These are phyloP conservation scores for Trypanosoma mega DNA, from an alignment of 208 protist species.

Conservation along the genomic window DNA sequence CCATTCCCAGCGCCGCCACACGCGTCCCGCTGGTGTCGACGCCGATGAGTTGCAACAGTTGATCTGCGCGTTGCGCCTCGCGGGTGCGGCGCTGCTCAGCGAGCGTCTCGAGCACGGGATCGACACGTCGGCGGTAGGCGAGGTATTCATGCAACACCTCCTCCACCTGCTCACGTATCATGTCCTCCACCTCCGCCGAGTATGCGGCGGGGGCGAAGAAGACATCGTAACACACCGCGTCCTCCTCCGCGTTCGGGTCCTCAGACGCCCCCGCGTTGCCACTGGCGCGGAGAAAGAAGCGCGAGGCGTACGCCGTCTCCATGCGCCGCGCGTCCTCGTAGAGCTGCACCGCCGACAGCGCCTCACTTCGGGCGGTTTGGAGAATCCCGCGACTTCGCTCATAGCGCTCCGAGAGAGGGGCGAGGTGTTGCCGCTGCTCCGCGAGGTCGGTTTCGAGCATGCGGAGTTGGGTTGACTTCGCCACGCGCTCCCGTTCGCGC, in stretches of 20 bases:
- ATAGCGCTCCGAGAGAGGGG: slow-evolving; percentile 53
- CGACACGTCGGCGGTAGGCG: slow-evolving; percentile 60
- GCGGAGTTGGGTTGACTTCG: slow-evolving; percentile 52
- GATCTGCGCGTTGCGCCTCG: slow-evolving; percentile 41
- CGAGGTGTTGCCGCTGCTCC: slow-evolving; percentile 42
- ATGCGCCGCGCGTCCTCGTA: slow-evolving; percentile 60
- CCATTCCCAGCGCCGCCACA: not conserved
- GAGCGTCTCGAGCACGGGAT: slow-evolving; percentile 60
- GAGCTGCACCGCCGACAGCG: slow-evolving; percentile 33
- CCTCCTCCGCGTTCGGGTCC: not conserved
- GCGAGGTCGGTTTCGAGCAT: slow-evolving; percentile 59
- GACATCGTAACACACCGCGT: slow-evolving; percentile 29
- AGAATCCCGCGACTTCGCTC: slow-evolving; percentile 30
- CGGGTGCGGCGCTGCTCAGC: slow-evolving; percentile 45
- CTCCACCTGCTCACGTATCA: slow-evolving; percentile 71
- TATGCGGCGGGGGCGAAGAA: slow-evolving; percentile 60
- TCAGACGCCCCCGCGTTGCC: slow-evolving; percentile 3
- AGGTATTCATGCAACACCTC: slow-evolving; percentile 69
- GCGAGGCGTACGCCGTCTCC: slow-evolving; percentile 59
- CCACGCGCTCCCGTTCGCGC: slow-evolving; percentile 57
- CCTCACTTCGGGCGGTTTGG: slow-evolving; percentile 20
- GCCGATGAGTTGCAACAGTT: slow-evolving; percentile 58
- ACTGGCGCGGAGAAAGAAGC: slow-evolving; percentile 60
- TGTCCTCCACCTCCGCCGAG: slow-evolving; percentile 55
- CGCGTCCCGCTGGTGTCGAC: slow-evolving; percentile 9